phyloP scores from a whole-genome alignment of 1,284 basidiomycete species.

The Coriolopsis trogii region DNA sequence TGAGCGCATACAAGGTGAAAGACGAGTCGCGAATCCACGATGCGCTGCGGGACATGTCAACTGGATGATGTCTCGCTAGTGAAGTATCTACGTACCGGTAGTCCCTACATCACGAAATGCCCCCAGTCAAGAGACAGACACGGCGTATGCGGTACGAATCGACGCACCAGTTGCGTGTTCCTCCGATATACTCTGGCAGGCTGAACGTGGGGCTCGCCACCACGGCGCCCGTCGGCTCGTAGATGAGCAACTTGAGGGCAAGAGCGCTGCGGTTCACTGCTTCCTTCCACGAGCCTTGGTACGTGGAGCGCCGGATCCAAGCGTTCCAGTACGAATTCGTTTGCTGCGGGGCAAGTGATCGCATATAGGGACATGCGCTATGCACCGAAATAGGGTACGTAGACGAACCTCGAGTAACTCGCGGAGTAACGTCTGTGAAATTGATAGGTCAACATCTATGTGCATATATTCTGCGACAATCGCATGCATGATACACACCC shows the following conservation, averaged over 20 bases:
- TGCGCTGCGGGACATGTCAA: constrained; percentile 44
- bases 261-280: constrained; percentile 86
- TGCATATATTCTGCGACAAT: background rate
- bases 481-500: constrained; percentile 36
- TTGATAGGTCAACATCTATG: background rate
- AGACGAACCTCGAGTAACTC: constrained; percentile 53
- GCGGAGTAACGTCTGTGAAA: constrained; percentile 55
- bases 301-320: constrained; percentile 84
- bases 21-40: constrained; percentile 91
- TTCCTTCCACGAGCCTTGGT: constrained; percentile 93
- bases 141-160: too few species aligned
- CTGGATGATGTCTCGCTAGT: background rate
- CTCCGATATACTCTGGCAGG: constrained; percentile 88
- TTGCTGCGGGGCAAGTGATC: constrained; percentile 42
- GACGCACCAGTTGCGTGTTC: constrained; percentile 78
- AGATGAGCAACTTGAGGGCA: constrained; percentile 86
- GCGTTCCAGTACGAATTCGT: constrained; percentile 86
- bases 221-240: constrained; percentile 85
- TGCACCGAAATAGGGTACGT: background rate
- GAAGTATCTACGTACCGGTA: constrained; percentile 52
- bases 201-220: constrained; percentile 94
- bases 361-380: too few species aligned
- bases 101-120: too few species aligned
- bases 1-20: constrained; percentile 90
- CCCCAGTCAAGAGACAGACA: too few species aligned